Percentiles rank a stretch among this genome's conserved stretches.
Evolutionary conservation across 1,139 yeast species (phyloP).

Genomic region (Geotrichum australiense): DNA sequence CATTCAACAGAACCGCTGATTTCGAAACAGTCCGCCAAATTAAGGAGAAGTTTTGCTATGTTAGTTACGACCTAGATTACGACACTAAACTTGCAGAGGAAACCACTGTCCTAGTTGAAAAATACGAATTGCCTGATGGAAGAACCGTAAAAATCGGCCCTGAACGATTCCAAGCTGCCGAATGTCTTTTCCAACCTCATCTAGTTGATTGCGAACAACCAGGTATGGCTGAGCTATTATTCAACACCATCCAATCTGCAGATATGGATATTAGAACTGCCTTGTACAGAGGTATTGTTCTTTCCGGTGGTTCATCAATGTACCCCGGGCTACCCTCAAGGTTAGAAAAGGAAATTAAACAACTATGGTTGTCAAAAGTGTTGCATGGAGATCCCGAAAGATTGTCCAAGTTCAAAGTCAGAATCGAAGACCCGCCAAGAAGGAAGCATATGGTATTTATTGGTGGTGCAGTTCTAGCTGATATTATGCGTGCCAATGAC

Average conservation of each 20-base stretch:
- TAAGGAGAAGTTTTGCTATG: conserved; percentile 92
- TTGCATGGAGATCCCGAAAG: conserved; percentile 82
- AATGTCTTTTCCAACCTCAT: conserved; percentile 94
- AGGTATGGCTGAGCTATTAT: conserved; percentile 88
- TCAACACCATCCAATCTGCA: conserved; percentile 88
- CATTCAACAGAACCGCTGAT: conserved; percentile 97
- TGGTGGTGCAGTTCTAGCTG: conserved; percentile 98
- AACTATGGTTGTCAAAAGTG: conserved; percentile 87
- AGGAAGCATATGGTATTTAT: conserved; percentile 98
- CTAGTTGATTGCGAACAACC: conserved; percentile 97
- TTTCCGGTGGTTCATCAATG: conserved; percentile 98
- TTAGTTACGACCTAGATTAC: conserved; percentile 84
- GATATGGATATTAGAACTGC: conserved; percentile 90
- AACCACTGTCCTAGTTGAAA: conserved; percentile 87
- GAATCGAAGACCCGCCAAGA: conserved; percentile 98
- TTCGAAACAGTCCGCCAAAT: conserved; percentile 97
- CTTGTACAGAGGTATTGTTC: conserved; percentile 82
- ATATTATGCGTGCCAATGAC: conserved; percentile 96
- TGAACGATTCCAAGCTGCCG: conserved; percentile 97
- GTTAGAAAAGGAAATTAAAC: conserved; percentile 91
- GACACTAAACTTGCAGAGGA: conserved; percentile 86
- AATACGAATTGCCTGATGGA: conserved; percentile 93
- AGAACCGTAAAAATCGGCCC: conserved; percentile 90
- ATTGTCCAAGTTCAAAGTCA: conserved; percentile 84
- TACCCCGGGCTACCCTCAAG: conserved; percentile 97